Conservation (phyloP, 352 stramenopile genomes). For the Globisporangium cystogenes region DNA sequence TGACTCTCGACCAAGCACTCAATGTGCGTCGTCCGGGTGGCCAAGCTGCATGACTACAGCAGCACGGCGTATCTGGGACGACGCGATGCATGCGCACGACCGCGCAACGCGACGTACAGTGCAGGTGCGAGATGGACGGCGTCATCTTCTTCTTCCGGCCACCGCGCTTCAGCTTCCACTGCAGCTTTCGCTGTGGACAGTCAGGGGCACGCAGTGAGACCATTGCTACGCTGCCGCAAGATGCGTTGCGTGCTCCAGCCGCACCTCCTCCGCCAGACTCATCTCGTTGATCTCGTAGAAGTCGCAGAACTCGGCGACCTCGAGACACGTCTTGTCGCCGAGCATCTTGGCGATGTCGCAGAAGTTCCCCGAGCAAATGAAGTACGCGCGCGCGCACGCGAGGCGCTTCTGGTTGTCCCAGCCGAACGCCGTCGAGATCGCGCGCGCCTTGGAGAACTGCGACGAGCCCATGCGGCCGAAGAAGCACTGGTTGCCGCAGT, state of each 20-base stretch:
- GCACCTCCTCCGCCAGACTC: constrained; percentile 41
- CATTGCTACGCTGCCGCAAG: no score
- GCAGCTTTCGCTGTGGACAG: constrained; percentile 12
- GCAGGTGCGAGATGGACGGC: constrained; percentile 58
- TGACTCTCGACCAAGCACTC: constrained; percentile 8
- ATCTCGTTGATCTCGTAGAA: constrained; percentile 61
- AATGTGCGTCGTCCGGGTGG: constrained; percentile 52
- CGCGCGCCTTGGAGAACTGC: constrained; percentile 43
- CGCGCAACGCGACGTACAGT: constrained; percentile 36
- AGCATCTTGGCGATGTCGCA: constrained; percentile 72
- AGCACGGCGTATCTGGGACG: constrained; percentile 54
- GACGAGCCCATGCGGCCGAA: constrained; percentile 39
- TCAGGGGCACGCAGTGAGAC: no score
- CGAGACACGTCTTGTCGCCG: constrained; percentile 57
- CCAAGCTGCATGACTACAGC: constrained; percentile 23
- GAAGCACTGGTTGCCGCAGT: constrained; percentile 78
- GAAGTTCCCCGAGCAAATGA: constrained; percentile 67
- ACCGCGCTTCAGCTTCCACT: constrained; percentile 19
- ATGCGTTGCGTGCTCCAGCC: not conserved
- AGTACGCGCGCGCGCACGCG: constrained; percentile 56
- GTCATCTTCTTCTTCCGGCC: constrained; percentile 51
- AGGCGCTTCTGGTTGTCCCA: constrained; percentile 39
- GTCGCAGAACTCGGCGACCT: constrained; percentile 72
- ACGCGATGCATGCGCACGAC: constrained; percentile 27
- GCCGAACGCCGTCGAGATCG: constrained; percentile 40